Evolutionary conservation across 768 basidiomycete genomes (phyloP), one percentile per base, ranked within the genome.

Genomic region (Trametes sanguinea): DNA sequence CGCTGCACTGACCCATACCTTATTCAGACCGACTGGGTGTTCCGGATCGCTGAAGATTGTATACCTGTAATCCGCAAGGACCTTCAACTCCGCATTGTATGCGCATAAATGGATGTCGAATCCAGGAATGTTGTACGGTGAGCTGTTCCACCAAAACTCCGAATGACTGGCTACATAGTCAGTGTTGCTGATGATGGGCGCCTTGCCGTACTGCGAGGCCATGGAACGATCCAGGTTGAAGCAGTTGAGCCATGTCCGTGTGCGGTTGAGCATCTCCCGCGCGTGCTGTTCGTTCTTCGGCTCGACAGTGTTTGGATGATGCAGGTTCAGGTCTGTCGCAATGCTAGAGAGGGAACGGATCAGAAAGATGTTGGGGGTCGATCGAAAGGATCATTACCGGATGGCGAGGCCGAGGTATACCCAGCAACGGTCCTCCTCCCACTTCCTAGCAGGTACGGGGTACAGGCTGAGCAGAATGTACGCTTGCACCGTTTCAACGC

Each of bases 361-460:
- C 56, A 3, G 60, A 43, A 46, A 44, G 50, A 57, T 51, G 14
- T 50, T 54, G 14, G n/a, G 22, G 22, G 22, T 22, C 22, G 22
- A 22, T 22, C 22, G 22, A 22, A 22, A 22, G 22, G 22, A 22
- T 22, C 22, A 22, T 22, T 67, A 90, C 91, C 93, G 81, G 62
- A 95, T 94, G 7, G 92, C 94, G 32, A 95, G 79, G 6, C 94
- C 94, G 22, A 95, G 86, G 73, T 91, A 94, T 51, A 95, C 74
- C 91, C 92, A 97, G 54, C 88, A 88, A 30, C 93, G 82, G 69
- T 96, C 93, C 65, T 96, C 92, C 69, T 95, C 93, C 88, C 92
- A 95, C 33, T 86, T 83, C 52, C 84, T 83, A 0, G 86, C 81
- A 1, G 91, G 91, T 0, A 90, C 80, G 57, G 87, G 85, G 75